phyloP scores from a whole-genome alignment of 306 rosid species.

The Potentilla sterilis region DNA sequence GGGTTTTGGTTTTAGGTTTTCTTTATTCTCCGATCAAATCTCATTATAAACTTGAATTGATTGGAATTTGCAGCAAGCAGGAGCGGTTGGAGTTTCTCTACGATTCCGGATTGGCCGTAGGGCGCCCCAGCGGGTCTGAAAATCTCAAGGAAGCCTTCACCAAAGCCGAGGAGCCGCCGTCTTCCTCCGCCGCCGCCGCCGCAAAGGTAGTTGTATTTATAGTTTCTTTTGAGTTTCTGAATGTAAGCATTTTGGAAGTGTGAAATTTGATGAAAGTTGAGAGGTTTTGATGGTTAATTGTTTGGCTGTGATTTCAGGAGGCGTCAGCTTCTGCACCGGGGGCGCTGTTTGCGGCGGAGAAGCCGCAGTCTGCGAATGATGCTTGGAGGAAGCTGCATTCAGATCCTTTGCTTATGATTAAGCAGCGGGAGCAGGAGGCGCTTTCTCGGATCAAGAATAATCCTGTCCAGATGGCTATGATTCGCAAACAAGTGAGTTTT shows the following conservation, averaged over 20 bases:
- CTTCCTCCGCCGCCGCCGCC: conserved; percentile 41
- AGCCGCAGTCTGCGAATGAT: conserved; percentile 92
- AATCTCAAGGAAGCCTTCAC: conserved; percentile 77
- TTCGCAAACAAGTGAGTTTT: conserved; percentile 68
- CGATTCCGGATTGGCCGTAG: conserved; percentile 87
- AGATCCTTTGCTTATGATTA: conserved; percentile 91
- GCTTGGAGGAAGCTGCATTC: conserved; percentile 95
- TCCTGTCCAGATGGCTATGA: conserved; percentile 93
- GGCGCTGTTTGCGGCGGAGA: conserved; percentile 85
- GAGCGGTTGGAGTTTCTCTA: conserved; percentile 90
- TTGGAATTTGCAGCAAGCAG: conserved; percentile 53
- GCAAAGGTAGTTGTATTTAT: conserved; percentile 34
- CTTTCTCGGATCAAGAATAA: conserved; percentile 75
- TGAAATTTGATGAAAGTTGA: neutral
- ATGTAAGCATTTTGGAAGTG: neutral
- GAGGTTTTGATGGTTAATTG: neutral
- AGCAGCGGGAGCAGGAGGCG: conserved; percentile 91
- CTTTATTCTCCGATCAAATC: neutral
- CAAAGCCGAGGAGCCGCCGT: conserved; percentile 42
- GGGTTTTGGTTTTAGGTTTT: neutral
- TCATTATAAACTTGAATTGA: neutral
- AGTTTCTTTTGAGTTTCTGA: neutral
- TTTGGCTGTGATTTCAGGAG: conserved; percentile 31
- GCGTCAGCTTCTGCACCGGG: conserved; percentile 51
- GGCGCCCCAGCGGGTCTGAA: conserved; percentile 56